Base-by-base conservation (phyloP, 495 filamentous ascomycete genomes). In the Platismatia glauca region DNA sequence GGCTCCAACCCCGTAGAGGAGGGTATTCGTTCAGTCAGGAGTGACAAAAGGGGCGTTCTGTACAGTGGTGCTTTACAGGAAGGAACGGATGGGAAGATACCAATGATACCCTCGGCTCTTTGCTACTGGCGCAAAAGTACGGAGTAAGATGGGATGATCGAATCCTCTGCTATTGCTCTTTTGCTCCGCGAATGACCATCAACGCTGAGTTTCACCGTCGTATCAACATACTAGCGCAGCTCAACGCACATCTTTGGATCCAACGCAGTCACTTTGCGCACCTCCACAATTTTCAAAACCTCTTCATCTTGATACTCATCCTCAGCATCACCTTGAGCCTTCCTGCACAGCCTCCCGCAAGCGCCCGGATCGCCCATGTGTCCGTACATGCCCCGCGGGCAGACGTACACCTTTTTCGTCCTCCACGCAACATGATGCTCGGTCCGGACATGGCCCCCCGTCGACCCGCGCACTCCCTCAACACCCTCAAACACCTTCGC, bases 281-380 rank as follows among this genome's bases (percentile, higher is more conserved):
- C 44, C 31, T 70, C 67, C 57, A 68, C 31, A 1, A 55, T 56
- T 35, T 56, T 60, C 58, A 70, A 31, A 7, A 64, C 39, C 18
- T 41, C 33, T 57, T 60, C 56, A 27, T 70, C 66, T 22, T 66
- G 60, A 59, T 68, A 70, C 38, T 64, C 46, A 35, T 55, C 41
- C 27, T 58, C 62, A 12, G 20, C 39, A 29, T 65, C 62, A 1
- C 62, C 58, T 33, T 44, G 57, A 12, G 58, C 62, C 24, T 53
- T 58, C 37, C 27, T 61, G 44, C 71, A 73, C 38, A 50, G 7
- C 35, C 46, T 61, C 39, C 71, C 71, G 41, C 71, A 73, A 15
- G 41, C 38, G 3, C 16, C n/a, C 4, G 64, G 68, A 8, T 67
- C 46, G 8, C 69, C 71, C 35, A 20, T 46, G 15, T 46, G 43